phyloP scores from a whole-genome alignment of 441 rosid species.

The Erysimum cheiri region DNA sequence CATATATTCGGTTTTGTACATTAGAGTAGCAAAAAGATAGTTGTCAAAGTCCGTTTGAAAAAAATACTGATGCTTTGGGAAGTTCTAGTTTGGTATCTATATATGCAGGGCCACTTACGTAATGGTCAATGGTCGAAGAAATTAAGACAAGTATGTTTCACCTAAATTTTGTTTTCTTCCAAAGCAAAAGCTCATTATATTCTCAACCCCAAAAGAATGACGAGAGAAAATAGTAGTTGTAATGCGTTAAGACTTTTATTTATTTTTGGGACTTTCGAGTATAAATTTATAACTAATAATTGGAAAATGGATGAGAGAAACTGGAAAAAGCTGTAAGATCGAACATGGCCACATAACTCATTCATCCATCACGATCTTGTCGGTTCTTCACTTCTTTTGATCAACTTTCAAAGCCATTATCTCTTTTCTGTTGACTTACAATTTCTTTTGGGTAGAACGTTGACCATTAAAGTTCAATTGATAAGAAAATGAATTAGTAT shows the following conservation, averaged over 20 bases:
- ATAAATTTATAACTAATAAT: background rate
- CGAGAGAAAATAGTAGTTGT: background rate
- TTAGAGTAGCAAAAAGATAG: background rate
- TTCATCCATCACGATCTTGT: slow-evolving; percentile 32
- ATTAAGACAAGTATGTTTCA: background rate
- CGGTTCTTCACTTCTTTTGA: slow-evolving; percentile 18
- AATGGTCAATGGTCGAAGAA: background rate
- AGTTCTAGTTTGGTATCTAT: background rate
- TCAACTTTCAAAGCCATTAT: slow-evolving; percentile 17
- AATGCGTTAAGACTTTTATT: slow-evolving; percentile 1
- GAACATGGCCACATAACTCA: slow-evolving; percentile 41
- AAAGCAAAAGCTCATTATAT: background rate
- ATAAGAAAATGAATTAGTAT: background rate
- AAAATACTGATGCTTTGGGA: background rate
- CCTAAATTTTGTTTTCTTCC: background rate
- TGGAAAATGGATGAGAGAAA: slow-evolving; percentile 14
- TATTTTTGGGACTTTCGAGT: background rate
- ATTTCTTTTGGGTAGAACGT: slow-evolving; percentile 10
- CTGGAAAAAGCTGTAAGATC: slow-evolving; percentile 40
- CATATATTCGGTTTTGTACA: background rate
- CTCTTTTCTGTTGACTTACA: slow-evolving; percentile 26
- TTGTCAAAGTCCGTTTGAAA: background rate
- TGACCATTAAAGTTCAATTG: slow-evolving; percentile 8
- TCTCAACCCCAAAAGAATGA: background rate
- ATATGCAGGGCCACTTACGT: slow-evolving; percentile 4